Evolutionary conservation across 148 eudicot genomes (phyloP), one percentile per base, ranked within the genome.

Genomic region (Amaranthus hypochondriacus): DNA sequence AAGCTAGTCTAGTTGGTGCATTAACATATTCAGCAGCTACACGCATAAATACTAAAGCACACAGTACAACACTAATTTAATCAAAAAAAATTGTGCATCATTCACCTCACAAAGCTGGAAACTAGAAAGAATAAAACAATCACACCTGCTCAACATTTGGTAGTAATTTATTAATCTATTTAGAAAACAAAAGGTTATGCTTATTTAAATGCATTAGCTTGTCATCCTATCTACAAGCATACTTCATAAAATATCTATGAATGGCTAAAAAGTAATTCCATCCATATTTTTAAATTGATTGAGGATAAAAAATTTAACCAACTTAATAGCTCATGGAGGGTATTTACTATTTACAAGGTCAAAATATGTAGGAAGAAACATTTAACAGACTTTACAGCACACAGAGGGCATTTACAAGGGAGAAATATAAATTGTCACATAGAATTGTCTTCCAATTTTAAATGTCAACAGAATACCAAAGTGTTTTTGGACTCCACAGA

Each of bases 401-500:
- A 28, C 39, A 28, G 39, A 28, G 39, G 39, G 39, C 39, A 28
- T 28, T 28, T 28, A 28, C 39, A 28, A 28, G 39, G 39, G 57
- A 69, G 7, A 66, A 5, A 39, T 7, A 15, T 42, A 4, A 71
- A 2, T 28, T 14, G 47, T 5, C 39, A 64, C 44, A 65, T 50
- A 56, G 47, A 54, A 47, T 55, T n/a, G 55, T 51, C 66, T 48
- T 69, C 18, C 43, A 55, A 12, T 47, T 47, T 66, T 5, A 51
- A 4, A 8, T 62, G 54, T 15, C 69, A 69, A 56, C 55, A 74
- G 28, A 42, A 75, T 88, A 95, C 98, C 99, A 92, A 78, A 81
- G 87, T 87, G 77, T 84, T 92, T 82, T 84, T 92, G 9, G 99
- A 92, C 78, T 90, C 97, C 56, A 70, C 70, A 3, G 88, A 81